Percentiles rank a stretch among this genome's conserved stretches.
phyloP scores from a whole-genome alignment of 331 rosid genomes.

The Rosa hybrid region DNA sequence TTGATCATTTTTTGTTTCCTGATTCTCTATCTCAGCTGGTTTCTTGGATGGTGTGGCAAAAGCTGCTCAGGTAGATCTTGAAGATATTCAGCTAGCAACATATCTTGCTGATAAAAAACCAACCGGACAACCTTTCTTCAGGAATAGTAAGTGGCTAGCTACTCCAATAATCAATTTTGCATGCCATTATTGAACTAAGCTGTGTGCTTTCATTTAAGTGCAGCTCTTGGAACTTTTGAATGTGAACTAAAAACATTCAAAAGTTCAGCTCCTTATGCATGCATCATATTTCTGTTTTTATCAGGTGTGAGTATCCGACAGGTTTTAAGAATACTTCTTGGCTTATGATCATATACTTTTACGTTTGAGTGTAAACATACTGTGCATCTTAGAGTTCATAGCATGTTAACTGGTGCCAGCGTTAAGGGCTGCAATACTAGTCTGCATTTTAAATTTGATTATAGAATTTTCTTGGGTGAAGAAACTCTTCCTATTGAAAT shows the following conservation, averaged over 20 bases:
- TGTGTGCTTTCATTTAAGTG: neutral
- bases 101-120: slow-evolving; percentile 80
- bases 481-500: neutral
- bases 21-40: slow-evolving; percentile 46
- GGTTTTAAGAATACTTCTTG: neutral
- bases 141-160: slow-evolving; percentile 60
- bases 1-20: slow-evolving; percentile 23
- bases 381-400: neutral
- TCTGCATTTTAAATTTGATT: neutral
- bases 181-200: neutral
- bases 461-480: neutral
- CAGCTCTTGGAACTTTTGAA: neutral
- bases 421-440: neutral
- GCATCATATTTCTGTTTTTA: neutral
- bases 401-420: slow-evolving; percentile 1
- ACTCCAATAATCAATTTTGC: neutral
- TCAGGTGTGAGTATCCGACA: neutral
- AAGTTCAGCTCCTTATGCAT: neutral
- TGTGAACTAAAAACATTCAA: neutral
- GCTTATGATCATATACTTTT: neutral
- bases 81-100: slow-evolving; percentile 60
- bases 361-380: neutral
- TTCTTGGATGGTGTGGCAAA: slow-evolving; percentile 67
- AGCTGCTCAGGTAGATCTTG: slow-evolving; percentile 73
- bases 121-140: slow-evolving; percentile 74